Evolutionary conservation across 257 asterid genomes (phyloP).

Genomic region (Ajuga chamaepitys): DNA sequence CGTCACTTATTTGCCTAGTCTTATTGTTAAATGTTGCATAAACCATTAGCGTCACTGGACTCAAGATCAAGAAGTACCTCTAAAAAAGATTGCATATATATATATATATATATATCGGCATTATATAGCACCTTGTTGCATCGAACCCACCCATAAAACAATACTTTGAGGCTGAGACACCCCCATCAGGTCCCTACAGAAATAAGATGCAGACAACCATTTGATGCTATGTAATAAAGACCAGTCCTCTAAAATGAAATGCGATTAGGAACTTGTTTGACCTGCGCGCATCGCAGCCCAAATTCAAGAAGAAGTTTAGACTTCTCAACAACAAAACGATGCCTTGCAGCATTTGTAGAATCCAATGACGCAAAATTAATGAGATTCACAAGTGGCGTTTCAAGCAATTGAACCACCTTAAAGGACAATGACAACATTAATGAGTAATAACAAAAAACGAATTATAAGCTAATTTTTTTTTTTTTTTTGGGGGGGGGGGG

Average conservation of each 20-base stretch:
- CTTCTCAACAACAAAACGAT: constrained; percentile 96
- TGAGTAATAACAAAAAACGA: neutral
- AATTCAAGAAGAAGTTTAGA: constrained; percentile 91
- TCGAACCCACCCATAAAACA: constrained; percentile 98
- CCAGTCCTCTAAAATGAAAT: constrained; percentile 13
- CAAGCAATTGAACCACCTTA: constrained; percentile 95
- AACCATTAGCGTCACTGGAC: neutral
- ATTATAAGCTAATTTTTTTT: neutral
- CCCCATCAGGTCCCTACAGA: constrained; percentile 99
- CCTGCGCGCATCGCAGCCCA: constrained; percentile 96
- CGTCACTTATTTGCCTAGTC: neutral
- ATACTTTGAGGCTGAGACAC: constrained; percentile 90
- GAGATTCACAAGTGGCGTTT: constrained; percentile 89
- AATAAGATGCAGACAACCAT: constrained; percentile 3
- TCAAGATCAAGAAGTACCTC: neutral
- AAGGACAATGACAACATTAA: constrained; percentile 22
- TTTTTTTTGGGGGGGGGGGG: too few species aligned
- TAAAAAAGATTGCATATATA: too few species aligned
- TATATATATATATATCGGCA: too few species aligned
- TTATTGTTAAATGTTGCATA: neutral
- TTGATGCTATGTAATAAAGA: constrained; percentile 13
- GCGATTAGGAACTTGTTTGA: constrained; percentile 13
- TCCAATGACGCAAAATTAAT: constrained; percentile 91
- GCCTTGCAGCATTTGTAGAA: constrained; percentile 98
- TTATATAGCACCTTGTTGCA: constrained; percentile 74